phyloP scores from a whole-genome alignment of 1,284 basidiomycete genomes.

The Microbotryum lychnidis-dioicae region DNA sequence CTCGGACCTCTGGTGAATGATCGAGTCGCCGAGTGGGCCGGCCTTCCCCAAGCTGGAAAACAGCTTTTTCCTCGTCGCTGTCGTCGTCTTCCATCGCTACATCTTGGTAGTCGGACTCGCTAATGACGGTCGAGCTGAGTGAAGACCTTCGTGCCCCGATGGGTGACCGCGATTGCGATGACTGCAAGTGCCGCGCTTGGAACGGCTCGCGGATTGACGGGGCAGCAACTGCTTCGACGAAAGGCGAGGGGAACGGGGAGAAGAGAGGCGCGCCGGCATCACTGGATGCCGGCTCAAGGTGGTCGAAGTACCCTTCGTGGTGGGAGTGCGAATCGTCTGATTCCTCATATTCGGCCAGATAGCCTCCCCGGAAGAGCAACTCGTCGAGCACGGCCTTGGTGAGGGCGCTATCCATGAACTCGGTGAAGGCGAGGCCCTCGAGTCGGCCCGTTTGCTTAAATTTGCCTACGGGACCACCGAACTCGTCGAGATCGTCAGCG shows the following conservation, averaged over 20 bases:
- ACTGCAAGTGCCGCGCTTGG: conserved; percentile 19
- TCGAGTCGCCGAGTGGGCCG: not conserved
- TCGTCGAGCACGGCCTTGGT: conserved; percentile 73
- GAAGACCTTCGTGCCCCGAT: conserved; percentile 3
- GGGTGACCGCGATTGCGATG: conserved; percentile 23
- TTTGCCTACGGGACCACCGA: not conserved
- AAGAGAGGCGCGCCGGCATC: no score
- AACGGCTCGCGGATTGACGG: conserved; percentile 13
- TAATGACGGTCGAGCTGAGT: conserved; percentile 11
- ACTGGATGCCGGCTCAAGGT: conserved; percentile 2
- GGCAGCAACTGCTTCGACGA: not conserved
- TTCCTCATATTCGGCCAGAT: conserved; percentile 28
- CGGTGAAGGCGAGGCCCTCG: conserved; percentile 76
- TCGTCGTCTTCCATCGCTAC: conserved; percentile 6
- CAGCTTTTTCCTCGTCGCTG: conserved; percentile 11
- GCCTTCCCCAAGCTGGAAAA: not conserved
- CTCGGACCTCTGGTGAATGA: not conserved
- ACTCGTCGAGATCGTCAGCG: conserved; percentile 5
- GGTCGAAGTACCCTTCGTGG: not conserved
- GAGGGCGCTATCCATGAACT: conserved; percentile 89
- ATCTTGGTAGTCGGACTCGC: conserved; percentile 13
- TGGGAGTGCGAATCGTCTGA: conserved; percentile 21
- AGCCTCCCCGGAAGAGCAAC: conserved; percentile 66
- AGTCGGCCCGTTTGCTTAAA: conserved; percentile 69
- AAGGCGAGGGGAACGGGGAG: no score